phyloP scores from a whole-genome alignment of 768 basidiomycete genomes.

The Termitomyces sp. region DNA sequence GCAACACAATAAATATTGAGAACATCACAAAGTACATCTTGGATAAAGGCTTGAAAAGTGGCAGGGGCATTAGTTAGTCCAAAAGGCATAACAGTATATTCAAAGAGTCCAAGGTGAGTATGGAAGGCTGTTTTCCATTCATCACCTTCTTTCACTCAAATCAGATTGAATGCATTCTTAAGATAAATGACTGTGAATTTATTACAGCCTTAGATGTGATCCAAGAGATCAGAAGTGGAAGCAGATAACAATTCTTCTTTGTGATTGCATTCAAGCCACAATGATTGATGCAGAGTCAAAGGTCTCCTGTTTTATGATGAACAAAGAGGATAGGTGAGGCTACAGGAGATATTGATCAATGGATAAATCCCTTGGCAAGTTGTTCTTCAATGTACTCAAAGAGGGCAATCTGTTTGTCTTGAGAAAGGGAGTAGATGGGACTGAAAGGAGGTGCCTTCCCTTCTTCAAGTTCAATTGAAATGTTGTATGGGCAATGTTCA shows the following conservation, averaged over 20 bases:
- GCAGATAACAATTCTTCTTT: no score
- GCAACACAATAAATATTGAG: slow-evolving; percentile 25
- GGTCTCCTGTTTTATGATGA: slow-evolving; percentile 29
- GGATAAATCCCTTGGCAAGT: no score
- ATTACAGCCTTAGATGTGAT: no score
- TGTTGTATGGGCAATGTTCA: no score
- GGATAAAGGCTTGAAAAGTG: slow-evolving; percentile 28
- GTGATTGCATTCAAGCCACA: no score
- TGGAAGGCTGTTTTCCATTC: slow-evolving; percentile 40
- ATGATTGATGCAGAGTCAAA: slow-evolving; percentile 23
- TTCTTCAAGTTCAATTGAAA: slow-evolving; percentile 20
- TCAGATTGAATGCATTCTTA: no score
- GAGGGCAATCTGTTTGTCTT: not conserved
- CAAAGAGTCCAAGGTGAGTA: not conserved
- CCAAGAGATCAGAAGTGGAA: no score
- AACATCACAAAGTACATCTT: slow-evolving; percentile 33
- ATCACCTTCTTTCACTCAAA: slow-evolving; percentile 25
- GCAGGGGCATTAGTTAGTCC: not conserved
- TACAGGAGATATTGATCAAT: no score
- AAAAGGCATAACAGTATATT: not conserved
- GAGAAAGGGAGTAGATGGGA: slow-evolving; percentile 30
- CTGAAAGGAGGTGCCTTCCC: slow-evolving; percentile 28
- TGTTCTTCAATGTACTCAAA: no score
- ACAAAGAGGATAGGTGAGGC: not conserved
- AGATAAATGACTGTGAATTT: no score